Conservation (phyloP, 768 basidiomycete genomes). For the Boletales sp. region DNA sequence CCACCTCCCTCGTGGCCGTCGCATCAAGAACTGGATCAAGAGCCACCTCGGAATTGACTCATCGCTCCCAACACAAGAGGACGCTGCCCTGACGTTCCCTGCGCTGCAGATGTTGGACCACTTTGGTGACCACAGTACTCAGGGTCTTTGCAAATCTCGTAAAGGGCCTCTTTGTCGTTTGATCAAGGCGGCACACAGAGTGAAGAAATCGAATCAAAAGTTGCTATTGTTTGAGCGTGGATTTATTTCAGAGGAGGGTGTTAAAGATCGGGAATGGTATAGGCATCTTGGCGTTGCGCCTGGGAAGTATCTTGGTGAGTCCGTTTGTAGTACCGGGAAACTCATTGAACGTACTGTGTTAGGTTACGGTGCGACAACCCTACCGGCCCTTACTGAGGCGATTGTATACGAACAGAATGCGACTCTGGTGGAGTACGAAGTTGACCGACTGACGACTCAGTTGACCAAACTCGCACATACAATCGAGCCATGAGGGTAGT, state of each 20-base stretch:
- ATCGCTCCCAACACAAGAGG: neutral
- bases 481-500: slow-evolving; percentile 12
- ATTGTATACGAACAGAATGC: slow-evolving; percentile 65
- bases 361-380: slow-evolving; percentile 84
- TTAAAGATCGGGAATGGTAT: slow-evolving; percentile 84
- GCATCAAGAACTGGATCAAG: slow-evolving; percentile 28
- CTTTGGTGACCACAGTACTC: slow-evolving; percentile 1
- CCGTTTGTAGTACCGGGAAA: neutral
- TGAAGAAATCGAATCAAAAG: slow-evolving; percentile 60
- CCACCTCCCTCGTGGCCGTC: slow-evolving; percentile 11
- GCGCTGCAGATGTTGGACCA: neutral
- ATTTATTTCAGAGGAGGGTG: slow-evolving; percentile 74
- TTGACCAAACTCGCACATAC: slow-evolving; percentile 49
- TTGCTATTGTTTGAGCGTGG: slow-evolving; percentile 72
- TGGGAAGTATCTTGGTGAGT: slow-evolving; percentile 76
- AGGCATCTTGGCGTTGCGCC: slow-evolving; percentile 83
- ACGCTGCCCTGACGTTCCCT: slow-evolving; percentile 1
- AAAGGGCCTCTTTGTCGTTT: slow-evolving; percentile 41
- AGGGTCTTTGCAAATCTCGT: slow-evolving; percentile 11
- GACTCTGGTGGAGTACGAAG: slow-evolving; percentile 59
- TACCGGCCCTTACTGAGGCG: slow-evolving; percentile 78
- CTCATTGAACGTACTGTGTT: neutral
- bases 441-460: slow-evolving; percentile 48
- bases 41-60: slow-evolving; percentile 6
- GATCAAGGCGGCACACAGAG: slow-evolving; percentile 54